Evolutionary conservation across 2,329 filamentous ascomycete genomes (phyloP).

Genomic region (Colletotrichum theobromicola): DNA sequence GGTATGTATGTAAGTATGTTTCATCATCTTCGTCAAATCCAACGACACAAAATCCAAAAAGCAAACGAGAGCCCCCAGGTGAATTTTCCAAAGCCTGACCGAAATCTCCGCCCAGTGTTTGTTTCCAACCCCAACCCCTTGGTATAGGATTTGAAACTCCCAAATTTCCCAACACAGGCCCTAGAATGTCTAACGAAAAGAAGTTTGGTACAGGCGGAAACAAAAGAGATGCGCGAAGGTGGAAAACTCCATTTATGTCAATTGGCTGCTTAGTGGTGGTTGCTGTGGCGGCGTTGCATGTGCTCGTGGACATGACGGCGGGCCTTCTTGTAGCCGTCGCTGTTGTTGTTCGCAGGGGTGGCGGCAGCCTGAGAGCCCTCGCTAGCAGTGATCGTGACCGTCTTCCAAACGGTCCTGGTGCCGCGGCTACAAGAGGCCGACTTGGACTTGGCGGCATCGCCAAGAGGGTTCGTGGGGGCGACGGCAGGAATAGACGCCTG

Average conservation of each 20-base stretch:
- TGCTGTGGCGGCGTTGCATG: constrained; percentile 35
- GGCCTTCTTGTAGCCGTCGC: constrained; percentile 26
- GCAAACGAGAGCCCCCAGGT: neutral
- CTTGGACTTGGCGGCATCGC: neutral
- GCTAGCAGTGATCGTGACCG: constrained; percentile 52
- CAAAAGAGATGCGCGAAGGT: neutral
- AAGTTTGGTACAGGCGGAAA: constrained; percentile 12
- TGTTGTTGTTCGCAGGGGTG: neutral
- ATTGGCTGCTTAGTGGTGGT: constrained; percentile 28
- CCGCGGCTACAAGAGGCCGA: constrained; percentile 30
- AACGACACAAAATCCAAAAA: neutral
- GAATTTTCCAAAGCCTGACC: neutral
- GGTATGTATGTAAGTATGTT: constrained; percentile 6
- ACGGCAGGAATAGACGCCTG: neutral
- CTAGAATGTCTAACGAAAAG: constrained; percentile 23
- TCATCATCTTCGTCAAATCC: constrained; percentile 19
- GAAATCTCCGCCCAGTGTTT: neutral
- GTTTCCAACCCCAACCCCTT: neutral
- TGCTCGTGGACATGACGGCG: constrained; percentile 45
- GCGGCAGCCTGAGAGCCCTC: constrained; percentile 41
- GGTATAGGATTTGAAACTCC: constrained; percentile 14
- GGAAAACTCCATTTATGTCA: neutral
- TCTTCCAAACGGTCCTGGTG: constrained; percentile 47
- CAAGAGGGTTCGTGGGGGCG: constrained; percentile 19
- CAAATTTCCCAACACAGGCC: neutral